These are phyloP conservation scores for Thelonectria blattea DNA, from an alignment of 2,329 filamentous ascomycete species.

Conservation along the genomic window DNA sequence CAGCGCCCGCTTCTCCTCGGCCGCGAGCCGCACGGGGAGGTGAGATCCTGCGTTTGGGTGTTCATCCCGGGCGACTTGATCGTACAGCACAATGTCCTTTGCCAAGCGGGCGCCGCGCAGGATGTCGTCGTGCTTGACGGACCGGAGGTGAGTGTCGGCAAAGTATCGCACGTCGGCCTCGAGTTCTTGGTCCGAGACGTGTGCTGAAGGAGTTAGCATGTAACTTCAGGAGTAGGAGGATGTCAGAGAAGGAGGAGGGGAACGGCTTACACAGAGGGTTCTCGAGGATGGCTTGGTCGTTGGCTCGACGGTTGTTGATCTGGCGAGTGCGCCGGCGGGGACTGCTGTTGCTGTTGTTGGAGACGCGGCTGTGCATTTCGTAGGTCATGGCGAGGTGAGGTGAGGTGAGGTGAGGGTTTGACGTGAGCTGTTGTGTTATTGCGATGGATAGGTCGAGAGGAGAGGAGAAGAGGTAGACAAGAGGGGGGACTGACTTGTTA, in stretches of 20 bases:
- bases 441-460: background rate
- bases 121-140: constrained; percentile 40
- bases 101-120: constrained; percentile 49
- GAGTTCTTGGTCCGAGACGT: constrained; percentile 46
- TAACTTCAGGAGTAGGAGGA: background rate
- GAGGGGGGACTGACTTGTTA: background rate
- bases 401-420: too few relatives aligned
- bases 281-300: constrained; percentile 45
- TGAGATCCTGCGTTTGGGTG: constrained; percentile 27
- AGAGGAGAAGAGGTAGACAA: background rate
- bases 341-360: too few relatives aligned
- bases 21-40: constrained; percentile 42
- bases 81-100: constrained; percentile 48
- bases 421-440: background rate
- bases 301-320: constrained; percentile 38
- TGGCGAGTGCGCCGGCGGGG: constrained; percentile 18
- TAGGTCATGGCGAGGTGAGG: background rate
- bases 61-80: constrained; percentile 43
- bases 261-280: constrained; percentile 42
- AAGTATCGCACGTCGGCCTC: constrained; percentile 45
- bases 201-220: too few relatives aligned
- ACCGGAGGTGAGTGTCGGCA: constrained; percentile 36
- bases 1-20: constrained; percentile 47
- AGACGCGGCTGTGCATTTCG: background rate
- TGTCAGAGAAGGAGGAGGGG: background rate